Percentiles rank a stretch among this genome's conserved stretches.
These are phyloP conservation scores for Sporisorium iseilematis-ciliati DNA, from an alignment of 1,284 basidiomycete genomes.

Conservation along the genomic window DNA sequence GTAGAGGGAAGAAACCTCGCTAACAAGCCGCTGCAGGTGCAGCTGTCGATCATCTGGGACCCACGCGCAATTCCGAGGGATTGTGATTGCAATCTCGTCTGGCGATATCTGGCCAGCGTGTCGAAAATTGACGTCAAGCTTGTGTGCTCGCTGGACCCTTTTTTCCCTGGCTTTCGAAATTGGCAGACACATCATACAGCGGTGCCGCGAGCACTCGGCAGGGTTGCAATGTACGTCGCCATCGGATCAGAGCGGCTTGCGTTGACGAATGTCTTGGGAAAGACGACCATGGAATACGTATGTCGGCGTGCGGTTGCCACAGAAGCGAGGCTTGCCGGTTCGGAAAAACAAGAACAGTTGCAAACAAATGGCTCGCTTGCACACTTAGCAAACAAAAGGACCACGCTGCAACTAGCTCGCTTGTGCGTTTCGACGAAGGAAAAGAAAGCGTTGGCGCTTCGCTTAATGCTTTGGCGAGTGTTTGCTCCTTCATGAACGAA, in stretches of 20 bases:
- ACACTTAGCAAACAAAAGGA: not conserved
- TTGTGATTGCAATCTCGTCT: not conserved
- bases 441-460: slow-evolving; percentile 6
- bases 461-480: slow-evolving; percentile 5
- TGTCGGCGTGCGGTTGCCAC: not conserved
- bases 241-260: no score
- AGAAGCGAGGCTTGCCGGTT: not conserved
- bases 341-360: not conserved
- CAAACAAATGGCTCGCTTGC: slow-evolving; percentile 1
- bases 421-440: not conserved
- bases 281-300: not conserved
- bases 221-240: no score
- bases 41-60: slow-evolving; percentile 11
- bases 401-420: not conserved
- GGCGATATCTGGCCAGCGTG: not conserved
- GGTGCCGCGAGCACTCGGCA: no score
- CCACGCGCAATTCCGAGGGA: slow-evolving; percentile 1
- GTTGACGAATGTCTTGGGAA: no score
- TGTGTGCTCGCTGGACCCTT: no score
- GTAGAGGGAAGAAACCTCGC: not conserved
- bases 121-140: not conserved
- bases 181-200: no score
- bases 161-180: no score
- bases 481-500: not conserved
- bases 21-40: slow-evolving; percentile 8